Evolutionary conservation across 768 basidiomycete genomes (phyloP).

Genomic region (Zangia roseola): DNA sequence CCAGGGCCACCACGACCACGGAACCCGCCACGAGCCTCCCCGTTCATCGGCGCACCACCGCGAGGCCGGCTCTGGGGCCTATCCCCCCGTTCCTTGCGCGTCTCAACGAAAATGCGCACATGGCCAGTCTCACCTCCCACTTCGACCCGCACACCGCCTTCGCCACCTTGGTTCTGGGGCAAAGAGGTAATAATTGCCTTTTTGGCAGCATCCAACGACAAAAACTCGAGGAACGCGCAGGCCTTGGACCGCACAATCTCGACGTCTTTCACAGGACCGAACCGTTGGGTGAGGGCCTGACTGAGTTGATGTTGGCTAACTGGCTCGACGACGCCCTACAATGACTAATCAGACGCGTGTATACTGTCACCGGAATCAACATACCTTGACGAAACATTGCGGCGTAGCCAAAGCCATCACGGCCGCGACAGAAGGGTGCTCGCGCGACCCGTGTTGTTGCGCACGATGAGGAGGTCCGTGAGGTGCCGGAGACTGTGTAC

Average conservation of each 20-base stretch:
- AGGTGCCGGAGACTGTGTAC: slow-evolving; percentile 33
- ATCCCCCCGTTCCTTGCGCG: slow-evolving; percentile 89
- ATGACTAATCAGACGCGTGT: too few relatives aligned
- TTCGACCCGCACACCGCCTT: slow-evolving; percentile 84
- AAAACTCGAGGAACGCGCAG: slow-evolving; percentile 94
- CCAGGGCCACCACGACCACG: slow-evolving; percentile 45
- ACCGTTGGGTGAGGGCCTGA: slow-evolving; percentile 53
- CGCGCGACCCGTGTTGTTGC: slow-evolving; percentile 39
- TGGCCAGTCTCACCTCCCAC: slow-evolving; percentile 51
- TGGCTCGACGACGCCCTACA: slow-evolving; percentile 70
- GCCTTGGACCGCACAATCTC: slow-evolving; percentile 88
- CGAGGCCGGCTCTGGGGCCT: slow-evolving; percentile 61
- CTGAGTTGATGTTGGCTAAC: slow-evolving; percentile 53
- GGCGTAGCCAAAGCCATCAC: slow-evolving; percentile 64
- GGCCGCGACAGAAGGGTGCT: slow-evolving; percentile 48
- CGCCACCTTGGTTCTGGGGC: slow-evolving; percentile 68
- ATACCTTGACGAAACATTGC: slow-evolving; percentile 92
- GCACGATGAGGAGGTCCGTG: slow-evolving; percentile 33
- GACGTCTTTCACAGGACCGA: slow-evolving; percentile 82
- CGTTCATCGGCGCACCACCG: slow-evolving; percentile 57
- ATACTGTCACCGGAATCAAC: too few relatives aligned
- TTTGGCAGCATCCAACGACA: slow-evolving; percentile 71
- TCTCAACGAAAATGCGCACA: slow-evolving; percentile 75
- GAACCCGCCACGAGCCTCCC: slow-evolving; percentile 46
- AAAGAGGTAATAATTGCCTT: slow-evolving; percentile 80